These are phyloP conservation scores for Cryptococcus sp. DNA, from an alignment of 1,284 basidiomycete genomes.

Conservation along the genomic window DNA sequence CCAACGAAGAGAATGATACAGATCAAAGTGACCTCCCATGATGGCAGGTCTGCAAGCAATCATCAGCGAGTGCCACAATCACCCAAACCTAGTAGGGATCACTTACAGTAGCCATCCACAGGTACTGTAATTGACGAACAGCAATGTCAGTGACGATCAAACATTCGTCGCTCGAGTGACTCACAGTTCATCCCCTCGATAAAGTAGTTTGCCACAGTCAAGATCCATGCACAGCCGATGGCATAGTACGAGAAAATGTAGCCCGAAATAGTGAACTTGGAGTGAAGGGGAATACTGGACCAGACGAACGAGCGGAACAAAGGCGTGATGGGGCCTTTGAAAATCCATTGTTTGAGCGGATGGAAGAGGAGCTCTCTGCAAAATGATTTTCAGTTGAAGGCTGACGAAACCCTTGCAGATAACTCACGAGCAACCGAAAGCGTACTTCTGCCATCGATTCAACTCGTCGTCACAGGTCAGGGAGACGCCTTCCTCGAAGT, in stretches of 20 bases:
- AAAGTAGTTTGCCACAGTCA: slow-evolving; percentile 71
- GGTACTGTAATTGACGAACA: slow-evolving; percentile 45
- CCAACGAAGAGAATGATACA: slow-evolving; percentile 74
- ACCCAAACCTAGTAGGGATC: no score
- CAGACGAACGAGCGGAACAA: slow-evolving; percentile 76
- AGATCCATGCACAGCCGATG: slow-evolving; percentile 65
- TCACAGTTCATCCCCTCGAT: slow-evolving; percentile 62
- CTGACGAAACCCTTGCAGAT: slow-evolving; percentile 2
- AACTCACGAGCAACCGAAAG: slow-evolving; percentile 62
- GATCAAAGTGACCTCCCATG: slow-evolving; percentile 57
- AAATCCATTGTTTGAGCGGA: slow-evolving; percentile 70
- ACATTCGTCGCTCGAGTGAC: slow-evolving; percentile 5
- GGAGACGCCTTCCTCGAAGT: slow-evolving; percentile 85
- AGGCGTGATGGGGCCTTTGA: slow-evolving; percentile 70
- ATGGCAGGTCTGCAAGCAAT: slow-evolving; percentile 21
- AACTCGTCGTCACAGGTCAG: slow-evolving; percentile 57
- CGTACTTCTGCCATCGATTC: slow-evolving; percentile 84
- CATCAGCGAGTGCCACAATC: slow-evolving; percentile 4
- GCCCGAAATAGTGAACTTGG: slow-evolving; percentile 64
- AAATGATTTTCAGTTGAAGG: slow-evolving; percentile 5
- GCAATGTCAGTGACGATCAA: not conserved
- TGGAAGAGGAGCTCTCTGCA: slow-evolving; percentile 74
- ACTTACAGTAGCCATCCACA: slow-evolving; percentile 64
- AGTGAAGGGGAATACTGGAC: slow-evolving; percentile 73
- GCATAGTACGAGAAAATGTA: slow-evolving; percentile 90